Evolutionary conservation across 176 grass and related monocot species (phyloP).

Genomic region (Phoenix roebelenii): DNA sequence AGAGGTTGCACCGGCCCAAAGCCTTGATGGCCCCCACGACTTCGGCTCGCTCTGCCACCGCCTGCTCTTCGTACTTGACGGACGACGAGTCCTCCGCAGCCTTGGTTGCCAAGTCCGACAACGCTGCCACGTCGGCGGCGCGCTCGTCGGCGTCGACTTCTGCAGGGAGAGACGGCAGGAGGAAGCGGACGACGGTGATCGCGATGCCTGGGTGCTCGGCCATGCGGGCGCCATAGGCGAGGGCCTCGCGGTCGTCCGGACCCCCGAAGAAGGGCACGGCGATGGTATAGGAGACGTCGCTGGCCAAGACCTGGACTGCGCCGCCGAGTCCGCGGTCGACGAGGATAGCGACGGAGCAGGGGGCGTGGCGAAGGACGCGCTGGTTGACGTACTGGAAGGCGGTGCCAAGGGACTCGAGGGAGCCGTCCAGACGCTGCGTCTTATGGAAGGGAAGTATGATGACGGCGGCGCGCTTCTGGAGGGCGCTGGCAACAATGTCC

Average conservation of each 20-base stretch:
- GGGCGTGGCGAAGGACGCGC: conserved; percentile 2
- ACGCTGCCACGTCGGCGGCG: background rate
- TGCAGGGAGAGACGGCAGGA: background rate
- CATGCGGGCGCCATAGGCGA: background rate
- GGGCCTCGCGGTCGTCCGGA: conserved; percentile 8
- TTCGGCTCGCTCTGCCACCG: background rate
- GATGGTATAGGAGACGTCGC: conserved; percentile 3
- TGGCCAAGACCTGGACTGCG: background rate
- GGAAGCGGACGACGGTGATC: conserved; percentile 4
- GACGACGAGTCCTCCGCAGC: background rate
- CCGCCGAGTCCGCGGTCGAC: conserved; percentile 6
- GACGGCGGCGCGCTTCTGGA: conserved; percentile 1
- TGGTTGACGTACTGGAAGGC: background rate
- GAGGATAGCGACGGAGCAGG: conserved; percentile 12
- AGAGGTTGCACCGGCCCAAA: background rate
- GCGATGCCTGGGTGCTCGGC: conserved; percentile 7
- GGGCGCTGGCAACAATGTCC: conserved; percentile 1
- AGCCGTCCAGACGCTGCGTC: conserved; percentile 4
- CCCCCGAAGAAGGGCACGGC: conserved; percentile 10
- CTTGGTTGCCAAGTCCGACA: background rate
- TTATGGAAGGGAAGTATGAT: conserved; percentile 11
- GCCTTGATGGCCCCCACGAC: conserved; percentile 1
- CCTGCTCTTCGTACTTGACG: conserved; percentile 1
- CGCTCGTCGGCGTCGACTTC: background rate
- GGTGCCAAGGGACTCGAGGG: conserved; percentile 2